These are phyloP conservation scores for Beauveria rudraprayagi DNA, from an alignment of 2,329 filamentous ascomycete species.

Conservation along the genomic window DNA sequence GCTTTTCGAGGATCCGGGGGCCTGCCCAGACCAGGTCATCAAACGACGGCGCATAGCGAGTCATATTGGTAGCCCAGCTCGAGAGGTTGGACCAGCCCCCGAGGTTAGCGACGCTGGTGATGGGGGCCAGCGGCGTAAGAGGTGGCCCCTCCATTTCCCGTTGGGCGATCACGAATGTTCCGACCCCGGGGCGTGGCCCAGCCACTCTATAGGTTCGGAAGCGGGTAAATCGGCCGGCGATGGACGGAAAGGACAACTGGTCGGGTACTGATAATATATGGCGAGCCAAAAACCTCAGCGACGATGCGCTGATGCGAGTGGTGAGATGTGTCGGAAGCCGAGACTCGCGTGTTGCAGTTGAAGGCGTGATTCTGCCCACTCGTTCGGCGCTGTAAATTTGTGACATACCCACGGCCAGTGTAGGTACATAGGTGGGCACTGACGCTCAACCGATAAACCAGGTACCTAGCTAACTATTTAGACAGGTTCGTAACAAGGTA, in stretches of 20 bases:
- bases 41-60: constrained; percentile 54
- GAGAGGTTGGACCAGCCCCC: constrained; percentile 46
- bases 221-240: background rate
- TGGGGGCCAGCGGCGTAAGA: background rate
- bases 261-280: background rate
- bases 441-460: too few species aligned
- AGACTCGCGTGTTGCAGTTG: background rate
- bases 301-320: constrained; percentile 3
- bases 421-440: background rate
- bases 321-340: background rate
- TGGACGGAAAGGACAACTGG: background rate
- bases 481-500: too few species aligned
- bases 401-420: background rate
- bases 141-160: constrained; percentile 1
- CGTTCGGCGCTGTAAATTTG: background rate
- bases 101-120: background rate
- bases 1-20: constrained; percentile 61
- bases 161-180: background rate
- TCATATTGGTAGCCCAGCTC: constrained; percentile 50
- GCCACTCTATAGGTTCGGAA: background rate
- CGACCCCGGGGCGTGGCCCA: background rate
- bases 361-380: background rate
- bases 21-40: constrained; percentile 62
- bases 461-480: too few species aligned
- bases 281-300: background rate